phyloP scores from a whole-genome alignment of 2,329 filamentous ascomycete species.

The Clathrospora elynae region DNA sequence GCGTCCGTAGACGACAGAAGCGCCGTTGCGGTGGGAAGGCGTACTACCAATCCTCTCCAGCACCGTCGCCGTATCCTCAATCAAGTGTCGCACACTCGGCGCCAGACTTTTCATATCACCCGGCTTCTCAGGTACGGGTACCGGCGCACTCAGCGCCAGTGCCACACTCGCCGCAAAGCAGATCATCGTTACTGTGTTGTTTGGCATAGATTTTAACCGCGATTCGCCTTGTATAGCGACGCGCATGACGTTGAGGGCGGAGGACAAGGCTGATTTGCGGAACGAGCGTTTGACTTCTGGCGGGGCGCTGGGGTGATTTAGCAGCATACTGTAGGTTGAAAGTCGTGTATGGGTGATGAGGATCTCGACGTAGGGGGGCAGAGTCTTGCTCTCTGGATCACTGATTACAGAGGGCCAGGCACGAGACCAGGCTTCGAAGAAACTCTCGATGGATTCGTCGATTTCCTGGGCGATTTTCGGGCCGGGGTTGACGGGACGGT shows the following conservation, averaged over 20 bases:
- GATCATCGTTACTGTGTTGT: conserved; percentile 80
- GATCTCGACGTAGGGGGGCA: conserved; percentile 77
- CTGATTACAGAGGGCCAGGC: conserved; percentile 57
- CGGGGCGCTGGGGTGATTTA: conserved; percentile 74
- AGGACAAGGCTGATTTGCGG: conserved; percentile 71
- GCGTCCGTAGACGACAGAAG: conserved; percentile 64
- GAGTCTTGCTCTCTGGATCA: conserved; percentile 51
- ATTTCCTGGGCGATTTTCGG: conserved; percentile 55
- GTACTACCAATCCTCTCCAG: conserved; percentile 70
- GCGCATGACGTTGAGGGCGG: conserved; percentile 74
- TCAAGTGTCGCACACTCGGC: conserved; percentile 43
- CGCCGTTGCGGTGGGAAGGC: conserved; percentile 69
- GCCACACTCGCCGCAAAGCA: conserved; percentile 64
- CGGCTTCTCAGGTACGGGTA: conserved; percentile 29
- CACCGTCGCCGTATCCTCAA: conserved; percentile 71
- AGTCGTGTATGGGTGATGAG: conserved; percentile 72
- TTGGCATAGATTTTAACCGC: conserved; percentile 74
- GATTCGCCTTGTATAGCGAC: conserved; percentile 73
- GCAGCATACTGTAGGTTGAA: conserved; percentile 75
- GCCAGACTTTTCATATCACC: conserved; percentile 36
- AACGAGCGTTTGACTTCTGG: conserved; percentile 74
- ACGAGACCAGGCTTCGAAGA: conserved; percentile 69
- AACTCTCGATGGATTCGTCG: conserved; percentile 62
- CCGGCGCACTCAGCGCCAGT: conserved; percentile 55
- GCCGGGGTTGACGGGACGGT: conserved; percentile 58